A percentile compares a stretch with the other conserved stretches of the same genome.
Evolutionary conservation across 345 rosid genomes (phyloP).

Genomic region (Cochlearia excelsa): DNA sequence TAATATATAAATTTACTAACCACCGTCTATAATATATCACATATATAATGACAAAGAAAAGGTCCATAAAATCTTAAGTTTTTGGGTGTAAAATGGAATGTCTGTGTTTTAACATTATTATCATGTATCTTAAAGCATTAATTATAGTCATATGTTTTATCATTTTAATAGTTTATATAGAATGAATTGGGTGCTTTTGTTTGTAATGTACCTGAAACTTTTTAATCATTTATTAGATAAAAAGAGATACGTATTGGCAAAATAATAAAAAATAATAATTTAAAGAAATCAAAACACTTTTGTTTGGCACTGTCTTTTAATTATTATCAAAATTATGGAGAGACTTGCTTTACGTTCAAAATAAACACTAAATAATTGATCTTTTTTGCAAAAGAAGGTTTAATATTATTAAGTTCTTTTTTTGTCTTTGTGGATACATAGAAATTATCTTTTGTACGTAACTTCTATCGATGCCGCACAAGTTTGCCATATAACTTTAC

Average conservation of each 20-base stretch:
- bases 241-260: conserved; percentile 31
- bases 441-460: conserved; percentile 37
- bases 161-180: neutral
- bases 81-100: neutral
- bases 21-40: neutral
- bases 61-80: neutral
- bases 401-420: conserved; percentile 8
- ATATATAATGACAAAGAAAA: neutral
- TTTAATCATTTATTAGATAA: conserved; percentile 30
- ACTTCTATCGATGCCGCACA: conserved; percentile 45
- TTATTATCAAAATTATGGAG: conserved; percentile 25
- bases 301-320: conserved; percentile 35
- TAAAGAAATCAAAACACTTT: conserved; percentile 26
- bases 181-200: conserved; percentile 33
- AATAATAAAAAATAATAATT: conserved; percentile 13
- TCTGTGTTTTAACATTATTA: conserved; percentile 6
- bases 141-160: conserved; percentile 11
- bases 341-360: conserved; percentile 28
- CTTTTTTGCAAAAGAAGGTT: conserved; percentile 33
- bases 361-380: conserved; percentile 33
- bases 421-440: conserved; percentile 25
- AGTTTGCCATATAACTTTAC: conserved; percentile 51
- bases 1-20: conserved; percentile 7
- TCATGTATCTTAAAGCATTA: conserved; percentile 9
- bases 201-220: conserved; percentile 36